phyloP scores from a whole-genome alignment of 495 filamentous ascomycete genomes.

The Trichoderma asperelloides region DNA sequence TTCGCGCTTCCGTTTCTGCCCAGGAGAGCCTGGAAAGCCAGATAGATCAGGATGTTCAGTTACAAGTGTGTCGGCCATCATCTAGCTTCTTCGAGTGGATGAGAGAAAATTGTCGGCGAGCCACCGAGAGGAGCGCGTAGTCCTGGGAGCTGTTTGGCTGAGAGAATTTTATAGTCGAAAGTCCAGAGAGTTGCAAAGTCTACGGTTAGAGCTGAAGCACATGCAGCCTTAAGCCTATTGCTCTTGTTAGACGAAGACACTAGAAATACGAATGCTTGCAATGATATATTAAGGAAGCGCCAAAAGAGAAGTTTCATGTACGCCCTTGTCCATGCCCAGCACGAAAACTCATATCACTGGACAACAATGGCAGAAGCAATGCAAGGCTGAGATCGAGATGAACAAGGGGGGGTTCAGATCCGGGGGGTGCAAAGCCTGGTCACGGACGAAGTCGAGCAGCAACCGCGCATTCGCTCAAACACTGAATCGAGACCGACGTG shows the following conservation, averaged over 20 bases:
- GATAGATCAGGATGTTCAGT: slow-evolving; percentile 31
- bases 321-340: background rate
- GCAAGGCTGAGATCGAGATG: background rate
- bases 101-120: background rate
- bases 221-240: background rate
- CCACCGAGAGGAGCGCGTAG: background rate
- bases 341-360: background rate
- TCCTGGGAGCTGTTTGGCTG: background rate
- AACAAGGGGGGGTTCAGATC: background rate
- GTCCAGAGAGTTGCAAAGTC: background rate
- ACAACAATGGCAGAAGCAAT: background rate
- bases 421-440: background rate
- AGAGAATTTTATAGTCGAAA: background rate
- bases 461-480: background rate
- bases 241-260: background rate
- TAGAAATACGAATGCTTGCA: background rate
- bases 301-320: background rate
- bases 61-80: slow-evolving; percentile 36
- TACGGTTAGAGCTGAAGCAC: background rate
- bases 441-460: background rate
- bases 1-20: slow-evolving; percentile 41
- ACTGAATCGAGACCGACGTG: background rate
- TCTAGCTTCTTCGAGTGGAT: background rate
- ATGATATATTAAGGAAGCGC: background rate
- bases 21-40: slow-evolving; percentile 20